Evolutionary conservation across 1,139 yeast species (phyloP), one percentile per base, ranked within the genome.

Genomic region (Candida glucosophila): DNA sequence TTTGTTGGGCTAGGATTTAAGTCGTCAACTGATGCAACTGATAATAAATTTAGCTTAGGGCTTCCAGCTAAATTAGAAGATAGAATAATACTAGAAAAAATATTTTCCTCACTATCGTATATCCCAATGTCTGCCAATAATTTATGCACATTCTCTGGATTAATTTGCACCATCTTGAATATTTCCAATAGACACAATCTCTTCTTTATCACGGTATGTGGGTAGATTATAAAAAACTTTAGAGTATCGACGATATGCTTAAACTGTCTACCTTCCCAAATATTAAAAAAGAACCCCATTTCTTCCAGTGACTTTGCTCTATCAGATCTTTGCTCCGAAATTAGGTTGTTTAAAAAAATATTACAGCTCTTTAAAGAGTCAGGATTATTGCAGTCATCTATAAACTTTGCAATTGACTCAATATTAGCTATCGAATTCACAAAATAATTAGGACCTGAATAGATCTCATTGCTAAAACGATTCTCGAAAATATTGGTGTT

Each of bases 251-350:
- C 33, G 1, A 56, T 28, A 22, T 39, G 36, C 10, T 25, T 36
- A 32, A 33, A 48, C 14, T 43, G 44, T 14, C 42, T 34, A 1
- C 61, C 67, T 18, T 55, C 58, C 59, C 62, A 53, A n/a, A 58
- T 44, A 19, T 35, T 39, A 29, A 62, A 48, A 24, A 35, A 47
- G 4, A 46, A 28, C 12, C 44, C 41, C 16, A 59, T 26, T 14
- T 50, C 57, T n/a, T 43, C 49, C 20, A 30, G 38, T 2, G 41
- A 24, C 21, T 37, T 38, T 7, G 37, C 22, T n/a, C 30, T 17
- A 10, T 21, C 17, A 1, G 37, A 30, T 5, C 23, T 23, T 26
- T 44, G 49, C 9, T 33, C 26, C 6, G 13, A n/a, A 4, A 27
- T 15, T 5, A 49, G 28, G 4, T 28, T 16, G 5, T 19, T 33